Conservation (phyloP, 257 asterid species). For the Apocynum venetum region DNA sequence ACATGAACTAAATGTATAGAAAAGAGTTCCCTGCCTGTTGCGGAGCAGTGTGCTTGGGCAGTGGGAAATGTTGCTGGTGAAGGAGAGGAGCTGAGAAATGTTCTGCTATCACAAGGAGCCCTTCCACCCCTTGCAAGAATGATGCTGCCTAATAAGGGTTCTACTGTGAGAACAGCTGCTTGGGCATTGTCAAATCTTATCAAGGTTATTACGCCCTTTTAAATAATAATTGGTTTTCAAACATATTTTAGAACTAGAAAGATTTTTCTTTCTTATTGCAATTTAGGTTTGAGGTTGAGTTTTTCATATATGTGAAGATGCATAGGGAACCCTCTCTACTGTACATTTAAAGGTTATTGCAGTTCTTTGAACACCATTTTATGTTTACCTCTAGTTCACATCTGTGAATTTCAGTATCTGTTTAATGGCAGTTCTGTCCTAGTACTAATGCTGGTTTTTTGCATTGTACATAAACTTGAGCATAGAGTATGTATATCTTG, state of each 20-base stretch:
- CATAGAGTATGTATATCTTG: background rate
- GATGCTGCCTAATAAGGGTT: slow-evolving; percentile 86
- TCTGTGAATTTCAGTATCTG: background rate
- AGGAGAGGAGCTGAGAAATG: slow-evolving; percentile 79
- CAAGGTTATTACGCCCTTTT: slow-evolving; percentile 47
- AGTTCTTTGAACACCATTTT: background rate
- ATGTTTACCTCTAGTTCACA: background rate
- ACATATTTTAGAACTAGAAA: background rate
- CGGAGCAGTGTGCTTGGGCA: slow-evolving; percentile 99
- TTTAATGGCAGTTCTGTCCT: background rate
- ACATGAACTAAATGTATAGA: slow-evolving; percentile 37
- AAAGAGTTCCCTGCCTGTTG: slow-evolving; percentile 78
- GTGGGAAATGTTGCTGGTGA: slow-evolving; percentile 98
- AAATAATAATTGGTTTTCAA: background rate
- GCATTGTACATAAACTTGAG: no score
- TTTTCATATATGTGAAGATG: background rate
- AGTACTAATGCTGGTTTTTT: background rate
- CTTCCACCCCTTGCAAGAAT: slow-evolving; percentile 83
- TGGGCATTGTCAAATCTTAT: slow-evolving; percentile 97
- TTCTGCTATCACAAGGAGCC: slow-evolving; percentile 87
- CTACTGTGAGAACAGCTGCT: slow-evolving; percentile 99
- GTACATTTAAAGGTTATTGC: background rate
- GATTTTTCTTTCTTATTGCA: background rate
- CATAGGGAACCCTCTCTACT: background rate
- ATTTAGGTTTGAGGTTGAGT: background rate